These are phyloP conservation scores for Leccinum subtestaceum DNA, from an alignment of 768 basidiomycete genomes.

Conservation along the genomic window DNA sequence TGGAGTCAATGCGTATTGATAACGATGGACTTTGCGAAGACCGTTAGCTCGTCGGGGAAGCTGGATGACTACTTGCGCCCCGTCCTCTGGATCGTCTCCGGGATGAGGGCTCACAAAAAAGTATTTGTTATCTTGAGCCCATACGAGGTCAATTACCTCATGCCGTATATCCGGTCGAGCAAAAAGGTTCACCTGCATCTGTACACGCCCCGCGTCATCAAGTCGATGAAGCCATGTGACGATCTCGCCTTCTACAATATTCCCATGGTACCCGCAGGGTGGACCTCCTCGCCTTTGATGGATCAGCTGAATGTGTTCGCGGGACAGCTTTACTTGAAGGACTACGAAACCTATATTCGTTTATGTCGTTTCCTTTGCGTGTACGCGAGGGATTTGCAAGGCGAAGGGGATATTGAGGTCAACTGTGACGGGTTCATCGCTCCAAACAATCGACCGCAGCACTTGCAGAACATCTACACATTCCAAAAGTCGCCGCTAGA, in stretches of 20 bases:
- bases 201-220: slow-evolving; percentile 39
- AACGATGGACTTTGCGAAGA: slow-evolving; percentile 17
- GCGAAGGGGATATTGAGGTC: background rate
- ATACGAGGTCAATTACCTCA: slow-evolving; percentile 37
- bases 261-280: background rate
- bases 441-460: background rate
- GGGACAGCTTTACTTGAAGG: background rate
- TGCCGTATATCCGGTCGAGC: slow-evolving; percentile 35
- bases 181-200: slow-evolving; percentile 38
- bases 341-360: slow-evolving; percentile 22
- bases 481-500: slow-evolving; percentile 37
- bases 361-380: background rate
- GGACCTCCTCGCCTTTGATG: background rate
- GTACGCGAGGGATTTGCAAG: background rate
- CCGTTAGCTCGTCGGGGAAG: slow-evolving; percentile 2
- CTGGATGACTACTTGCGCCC: slow-evolving; percentile 26
- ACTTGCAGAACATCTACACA: slow-evolving; percentile 8
- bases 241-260: background rate
- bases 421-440: background rate
- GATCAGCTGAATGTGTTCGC: background rate
- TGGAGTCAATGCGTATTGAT: slow-evolving; percentile 20
- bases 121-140: slow-evolving; percentile 42
- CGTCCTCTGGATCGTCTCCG: slow-evolving; percentile 28
- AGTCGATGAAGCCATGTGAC: slow-evolving; percentile 32
- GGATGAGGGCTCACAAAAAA: background rate